Conservation (phyloP, 495 filamentous ascomycete genomes). For the Neurospora sp. region DNA sequence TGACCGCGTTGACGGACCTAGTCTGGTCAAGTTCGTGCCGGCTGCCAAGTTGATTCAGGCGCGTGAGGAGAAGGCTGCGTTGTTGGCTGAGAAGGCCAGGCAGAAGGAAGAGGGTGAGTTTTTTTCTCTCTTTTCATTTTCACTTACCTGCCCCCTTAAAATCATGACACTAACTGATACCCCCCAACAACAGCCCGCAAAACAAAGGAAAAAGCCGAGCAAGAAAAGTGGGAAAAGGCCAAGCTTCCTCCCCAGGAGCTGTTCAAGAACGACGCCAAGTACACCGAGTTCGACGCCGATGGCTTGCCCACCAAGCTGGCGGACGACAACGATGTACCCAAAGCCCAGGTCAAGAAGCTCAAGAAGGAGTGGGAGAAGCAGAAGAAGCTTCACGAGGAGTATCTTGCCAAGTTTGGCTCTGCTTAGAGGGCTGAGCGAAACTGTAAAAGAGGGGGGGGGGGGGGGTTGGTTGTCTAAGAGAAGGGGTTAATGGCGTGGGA, state of each 20-base stretch:
- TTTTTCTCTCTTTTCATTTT: not conserved
- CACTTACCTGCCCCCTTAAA: conserved; percentile 8
- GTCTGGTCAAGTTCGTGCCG: conserved; percentile 73
- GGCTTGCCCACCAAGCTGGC: conserved; percentile 70
- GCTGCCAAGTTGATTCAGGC: conserved; percentile 61
- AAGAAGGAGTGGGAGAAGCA: conserved; percentile 89
- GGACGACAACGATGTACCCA: conserved; percentile 65
- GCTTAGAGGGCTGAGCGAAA: not conserved
- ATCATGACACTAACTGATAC: conserved; percentile 4
- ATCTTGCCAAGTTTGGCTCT: conserved; percentile 16
- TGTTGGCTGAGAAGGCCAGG: conserved; percentile 42
- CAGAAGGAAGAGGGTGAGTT: conserved; percentile 50
- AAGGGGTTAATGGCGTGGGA: not conserved
- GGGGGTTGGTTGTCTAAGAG: not conserved
- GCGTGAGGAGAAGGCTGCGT: conserved; percentile 55
- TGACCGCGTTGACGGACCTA: conserved; percentile 58
- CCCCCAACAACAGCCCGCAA: conserved; percentile 20
- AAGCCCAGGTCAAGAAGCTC: conserved; percentile 72
- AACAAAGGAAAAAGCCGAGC: conserved; percentile 42
- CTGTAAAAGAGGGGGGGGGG: not conserved
- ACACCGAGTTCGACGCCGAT: conserved; percentile 73
- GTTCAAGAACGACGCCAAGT: conserved; percentile 64
- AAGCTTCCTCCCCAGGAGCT: conserved; percentile 58
- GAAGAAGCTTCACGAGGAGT: conserved; percentile 72
- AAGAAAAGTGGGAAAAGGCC: conserved; percentile 56